Percentiles rank a stretch among this genome's conserved stretches.
These are phyloP conservation scores for Prunus mume DNA, from an alignment of 306 rosid genomes.

Conservation along the genomic window DNA sequence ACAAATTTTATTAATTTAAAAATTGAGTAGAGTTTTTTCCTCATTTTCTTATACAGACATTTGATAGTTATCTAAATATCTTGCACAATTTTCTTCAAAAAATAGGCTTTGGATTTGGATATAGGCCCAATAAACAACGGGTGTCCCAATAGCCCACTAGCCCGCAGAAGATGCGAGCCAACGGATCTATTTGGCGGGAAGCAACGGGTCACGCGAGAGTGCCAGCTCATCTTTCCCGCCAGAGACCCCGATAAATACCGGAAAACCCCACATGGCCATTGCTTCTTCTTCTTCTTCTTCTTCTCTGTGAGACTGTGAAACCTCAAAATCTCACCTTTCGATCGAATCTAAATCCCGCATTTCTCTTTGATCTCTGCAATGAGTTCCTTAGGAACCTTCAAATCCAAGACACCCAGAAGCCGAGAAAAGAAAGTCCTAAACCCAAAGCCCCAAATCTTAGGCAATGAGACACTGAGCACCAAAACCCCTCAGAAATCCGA, in stretches of 20 bases:
- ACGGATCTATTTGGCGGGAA: conserved; percentile 68
- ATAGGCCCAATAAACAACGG: too few species aligned
- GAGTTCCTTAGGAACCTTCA: conserved; percentile 34
- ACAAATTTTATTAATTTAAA: too few species aligned
- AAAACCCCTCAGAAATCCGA: conserved; percentile 61
- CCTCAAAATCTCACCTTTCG: background rate
- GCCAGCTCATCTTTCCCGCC: conserved; percentile 39
- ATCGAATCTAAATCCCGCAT: background rate
- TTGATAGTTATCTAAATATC: too few species aligned
- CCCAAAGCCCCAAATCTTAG: conserved; percentile 17
- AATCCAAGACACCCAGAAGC: background rate
- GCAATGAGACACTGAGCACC: conserved; percentile 21
- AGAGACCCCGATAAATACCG: background rate
- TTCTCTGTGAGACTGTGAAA: background rate
- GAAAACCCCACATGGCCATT: background rate
- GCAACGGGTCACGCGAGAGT: conserved; percentile 13
- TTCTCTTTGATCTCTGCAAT: conserved; percentile 17
- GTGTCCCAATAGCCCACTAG: too few species aligned
- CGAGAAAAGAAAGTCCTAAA: conserved; percentile 44
- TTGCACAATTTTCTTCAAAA: too few species aligned
- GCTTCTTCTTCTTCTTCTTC: background rate
- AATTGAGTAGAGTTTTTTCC: too few species aligned
- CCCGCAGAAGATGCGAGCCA: too few species aligned
- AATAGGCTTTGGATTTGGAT: too few species aligned
- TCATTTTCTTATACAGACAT: too few species aligned